These are phyloP conservation scores for Pseudomonodictys pantanalensis DNA, from an alignment of 495 filamentous ascomycete species.

Conservation along the genomic window DNA sequence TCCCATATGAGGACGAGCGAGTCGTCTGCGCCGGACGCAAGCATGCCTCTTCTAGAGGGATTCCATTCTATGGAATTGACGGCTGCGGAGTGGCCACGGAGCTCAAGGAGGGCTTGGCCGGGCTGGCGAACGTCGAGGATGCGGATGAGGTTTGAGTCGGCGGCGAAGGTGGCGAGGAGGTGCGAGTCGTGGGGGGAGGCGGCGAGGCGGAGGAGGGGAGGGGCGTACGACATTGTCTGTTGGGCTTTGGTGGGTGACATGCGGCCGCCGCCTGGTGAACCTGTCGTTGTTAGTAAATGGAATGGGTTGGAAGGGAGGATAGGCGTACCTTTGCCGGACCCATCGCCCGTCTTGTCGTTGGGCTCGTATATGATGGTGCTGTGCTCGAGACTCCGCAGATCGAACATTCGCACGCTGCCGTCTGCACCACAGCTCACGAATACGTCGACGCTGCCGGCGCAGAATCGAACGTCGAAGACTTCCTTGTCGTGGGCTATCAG, in stretches of 20 bases:
- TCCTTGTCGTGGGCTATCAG: slow-evolving; percentile 99
- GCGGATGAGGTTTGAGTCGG: slow-evolving; percentile 87
- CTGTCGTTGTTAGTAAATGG: slow-evolving; percentile 10
- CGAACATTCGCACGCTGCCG: slow-evolving; percentile 98
- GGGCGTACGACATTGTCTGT: slow-evolving; percentile 74
- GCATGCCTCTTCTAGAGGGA: slow-evolving; percentile 75
- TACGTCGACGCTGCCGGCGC: slow-evolving; percentile 91
- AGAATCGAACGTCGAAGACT: slow-evolving; percentile 97
- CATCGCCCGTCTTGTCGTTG: slow-evolving; percentile 62
- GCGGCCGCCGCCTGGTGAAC: slow-evolving; percentile 45
- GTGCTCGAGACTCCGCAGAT: slow-evolving; percentile 92
- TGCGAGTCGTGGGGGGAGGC: slow-evolving; percentile 96
- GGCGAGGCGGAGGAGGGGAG: slow-evolving; percentile 80
- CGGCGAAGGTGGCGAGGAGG: slow-evolving; percentile 91
- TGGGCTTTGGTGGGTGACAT: slow-evolving; percentile 64
- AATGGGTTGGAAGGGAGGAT: background rate
- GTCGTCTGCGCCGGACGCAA: slow-evolving; percentile 92
- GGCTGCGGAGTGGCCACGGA: slow-evolving; percentile 82
- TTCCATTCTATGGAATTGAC: slow-evolving; percentile 97
- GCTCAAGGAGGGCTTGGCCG: slow-evolving; percentile 88
- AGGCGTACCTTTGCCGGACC: slow-evolving; percentile 67
- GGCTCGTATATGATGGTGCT: slow-evolving; percentile 99
- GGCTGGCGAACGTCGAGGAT: slow-evolving; percentile 97
- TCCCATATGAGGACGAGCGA: slow-evolving; percentile 92
- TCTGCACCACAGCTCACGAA: slow-evolving; percentile 98